Base-by-base conservation (phyloP, 2,329 filamentous ascomycete species). In the Bipolaris cookei region DNA sequence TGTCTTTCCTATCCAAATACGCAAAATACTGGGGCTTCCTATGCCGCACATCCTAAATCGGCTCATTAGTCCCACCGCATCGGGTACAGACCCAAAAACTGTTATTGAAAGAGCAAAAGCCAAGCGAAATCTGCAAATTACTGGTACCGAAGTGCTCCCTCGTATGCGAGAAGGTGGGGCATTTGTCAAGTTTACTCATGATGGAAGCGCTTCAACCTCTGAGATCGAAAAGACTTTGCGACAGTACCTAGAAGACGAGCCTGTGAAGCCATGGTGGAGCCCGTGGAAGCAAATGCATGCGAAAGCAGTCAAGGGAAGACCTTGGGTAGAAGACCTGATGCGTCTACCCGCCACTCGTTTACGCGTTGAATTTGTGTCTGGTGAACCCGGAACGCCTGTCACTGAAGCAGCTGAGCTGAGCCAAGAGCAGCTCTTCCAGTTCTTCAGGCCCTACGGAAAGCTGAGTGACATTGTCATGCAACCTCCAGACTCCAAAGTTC, bases 241-340 rank as follows among this genome's bases (percentile, higher is more conserved):
- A 21, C 79, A 85, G 30, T 83, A 89, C 62, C 80, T 98, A 1
- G 79, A 84, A 54, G 81, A 91, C 58, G 83, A 88, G 14, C 89
- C 89, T 0, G 85, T 96, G 35, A 91, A 88, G 59, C 93, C 94
- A 2, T 96, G 93, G 90, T 97, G 95, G 80, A 96, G 89, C 65
- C 92, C 92, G 0, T 88, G 97, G 63, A 87, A 88, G 3, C 87
- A 84, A 13, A 88, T 96, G 54, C 84, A 86, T 46, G 88, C 88
- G 1, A 88, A 87, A 21, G 79, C 92, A 6, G 95, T 99, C 2
- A 83, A 86, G 53, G 95, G 95, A 8, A 86, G 88, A 20, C 95
- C 95, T 0, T 99, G 95, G 95, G 84, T 98, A 2, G 95, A 98
- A 71, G 95, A 99, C 72, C 80, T 99, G 25, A 90, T 92, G 65